Percentiles rank a stretch among this genome's conserved stretches.
phyloP scores from a whole-genome alignment of 345 rosid genomes.

The Melastoma malabathricum region DNA sequence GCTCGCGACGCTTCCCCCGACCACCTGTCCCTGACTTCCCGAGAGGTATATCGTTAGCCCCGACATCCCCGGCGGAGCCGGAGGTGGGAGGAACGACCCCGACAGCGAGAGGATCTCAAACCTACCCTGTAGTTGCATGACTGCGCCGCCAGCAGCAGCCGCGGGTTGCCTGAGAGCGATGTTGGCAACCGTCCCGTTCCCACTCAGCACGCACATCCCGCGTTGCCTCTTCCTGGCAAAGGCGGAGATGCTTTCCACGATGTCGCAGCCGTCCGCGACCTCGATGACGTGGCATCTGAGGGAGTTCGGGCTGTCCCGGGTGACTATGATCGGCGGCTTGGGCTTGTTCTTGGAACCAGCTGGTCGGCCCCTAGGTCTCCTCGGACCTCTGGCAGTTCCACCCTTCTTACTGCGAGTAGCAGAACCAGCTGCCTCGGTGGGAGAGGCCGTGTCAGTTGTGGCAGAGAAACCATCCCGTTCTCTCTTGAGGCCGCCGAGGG shows the following conservation, averaged over 20 bases:
- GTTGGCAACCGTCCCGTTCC: constrained; percentile 76
- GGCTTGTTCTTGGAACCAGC: constrained; percentile 89
- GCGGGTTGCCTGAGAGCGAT: constrained; percentile 77
- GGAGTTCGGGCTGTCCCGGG: constrained; percentile 91
- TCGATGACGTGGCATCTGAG: constrained; percentile 92
- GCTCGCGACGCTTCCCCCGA: constrained; percentile 84
- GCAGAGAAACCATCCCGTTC: constrained; percentile 42
- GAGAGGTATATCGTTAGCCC: constrained; percentile 77
- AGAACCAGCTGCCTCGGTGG: constrained; percentile 10
- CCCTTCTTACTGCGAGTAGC: constrained; percentile 17
- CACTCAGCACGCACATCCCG: constrained; percentile 80
- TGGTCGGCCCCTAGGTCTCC: constrained; percentile 79
- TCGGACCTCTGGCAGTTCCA: constrained; percentile 39
- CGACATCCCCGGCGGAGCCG: constrained; percentile 85
- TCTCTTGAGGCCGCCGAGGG: constrained; percentile 39
- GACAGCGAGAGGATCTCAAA: constrained; percentile 85
- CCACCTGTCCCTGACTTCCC: constrained; percentile 95
- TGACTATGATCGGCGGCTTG: constrained; percentile 83
- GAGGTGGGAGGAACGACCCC: constrained; percentile 86
- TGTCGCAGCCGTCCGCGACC: constrained; percentile 62
- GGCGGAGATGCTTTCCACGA: constrained; percentile 65
- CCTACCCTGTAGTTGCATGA: constrained; percentile 75
- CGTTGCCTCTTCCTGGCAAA: constrained; percentile 74
- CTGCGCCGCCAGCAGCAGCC: constrained; percentile 57
- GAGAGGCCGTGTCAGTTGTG: constrained; percentile 8